These are phyloP conservation scores for Xylaria sp. DNA, from an alignment of 2,329 filamentous ascomycete genomes.

Conservation along the genomic window DNA sequence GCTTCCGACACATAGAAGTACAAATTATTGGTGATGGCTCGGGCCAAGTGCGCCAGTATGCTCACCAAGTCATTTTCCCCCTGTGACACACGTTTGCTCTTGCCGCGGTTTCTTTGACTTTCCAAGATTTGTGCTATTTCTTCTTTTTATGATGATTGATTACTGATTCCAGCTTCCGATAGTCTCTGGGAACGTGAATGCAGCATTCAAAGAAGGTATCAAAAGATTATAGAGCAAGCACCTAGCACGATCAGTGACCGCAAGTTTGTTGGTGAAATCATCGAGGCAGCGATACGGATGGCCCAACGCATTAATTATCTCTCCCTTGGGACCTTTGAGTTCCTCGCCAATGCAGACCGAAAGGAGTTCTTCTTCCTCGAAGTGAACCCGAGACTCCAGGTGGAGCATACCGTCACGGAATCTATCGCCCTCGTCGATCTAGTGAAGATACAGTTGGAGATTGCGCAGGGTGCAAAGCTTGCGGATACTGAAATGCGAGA, in stretches of 20 bases:
- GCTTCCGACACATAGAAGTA: constrained; percentile 65
- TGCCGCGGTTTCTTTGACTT: not conserved
- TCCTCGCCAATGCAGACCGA: constrained; percentile 70
- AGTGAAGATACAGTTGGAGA: constrained; percentile 31
- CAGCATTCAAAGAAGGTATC: constrained; percentile 73
- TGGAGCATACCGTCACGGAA: constrained; percentile 83
- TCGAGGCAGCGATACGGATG: constrained; percentile 64
- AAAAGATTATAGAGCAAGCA: constrained; percentile 70
- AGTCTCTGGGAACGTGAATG: constrained; percentile 73
- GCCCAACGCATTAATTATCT: constrained; percentile 54
- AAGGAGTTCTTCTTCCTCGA: constrained; percentile 68
- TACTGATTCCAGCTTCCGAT: not conserved
- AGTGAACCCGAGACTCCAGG: constrained; percentile 72
- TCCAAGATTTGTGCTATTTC: not conserved
- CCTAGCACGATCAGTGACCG: constrained; percentile 62
- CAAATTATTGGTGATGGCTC: constrained; percentile 69
- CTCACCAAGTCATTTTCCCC: not conserved
- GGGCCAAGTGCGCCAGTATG: constrained; percentile 63
- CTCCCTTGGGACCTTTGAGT: constrained; percentile 58
- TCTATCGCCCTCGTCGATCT: constrained; percentile 32
- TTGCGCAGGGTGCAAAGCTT: constrained; percentile 28
- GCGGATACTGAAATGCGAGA: constrained; percentile 19
- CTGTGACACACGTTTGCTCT: not conserved
- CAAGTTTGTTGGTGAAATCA: constrained; percentile 56
- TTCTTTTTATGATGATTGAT: not conserved